Conservation (phyloP, 139 green algal species). For the Picochlorum sp. region DNA sequence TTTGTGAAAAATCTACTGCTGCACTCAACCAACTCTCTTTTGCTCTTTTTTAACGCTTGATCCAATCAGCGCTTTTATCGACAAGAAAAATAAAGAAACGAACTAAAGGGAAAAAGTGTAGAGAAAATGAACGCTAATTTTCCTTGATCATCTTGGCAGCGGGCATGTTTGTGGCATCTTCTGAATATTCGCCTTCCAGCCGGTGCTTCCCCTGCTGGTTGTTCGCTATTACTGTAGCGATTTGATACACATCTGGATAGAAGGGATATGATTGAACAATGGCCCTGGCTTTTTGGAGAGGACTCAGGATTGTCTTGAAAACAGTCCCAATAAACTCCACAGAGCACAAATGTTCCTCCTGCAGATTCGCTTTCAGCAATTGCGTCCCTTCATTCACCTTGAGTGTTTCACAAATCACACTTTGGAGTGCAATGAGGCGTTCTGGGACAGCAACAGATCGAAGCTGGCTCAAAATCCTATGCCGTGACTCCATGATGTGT, state of each 20-base stretch:
- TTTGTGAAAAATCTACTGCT: too few species aligned
- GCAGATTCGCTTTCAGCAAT: conserved; percentile 33
- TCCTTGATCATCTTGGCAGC: too few species aligned
- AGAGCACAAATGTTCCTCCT: conserved; percentile 35
- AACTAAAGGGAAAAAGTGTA: too few species aligned
- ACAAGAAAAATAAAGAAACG: too few species aligned
- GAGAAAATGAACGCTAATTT: too few species aligned
- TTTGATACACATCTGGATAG: conserved; percentile 35
- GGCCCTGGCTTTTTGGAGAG: conserved; percentile 32
- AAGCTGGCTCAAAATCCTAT: conserved; percentile 26
- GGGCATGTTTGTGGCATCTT: too few species aligned
- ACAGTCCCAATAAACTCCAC: conserved; percentile 42
- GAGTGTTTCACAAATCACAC: conserved; percentile 29
- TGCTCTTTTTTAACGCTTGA: too few species aligned
- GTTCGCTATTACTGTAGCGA: conserved; percentile 19
- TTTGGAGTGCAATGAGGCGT: conserved; percentile 30
- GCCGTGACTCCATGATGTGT: conserved; percentile 26
- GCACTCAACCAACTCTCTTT: too few species aligned
- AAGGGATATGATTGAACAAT: conserved; percentile 39
- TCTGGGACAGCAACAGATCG: conserved; percentile 29
- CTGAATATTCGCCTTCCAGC: too few species aligned
- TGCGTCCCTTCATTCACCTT: conserved; percentile 35
- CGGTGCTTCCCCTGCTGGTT: neutral
- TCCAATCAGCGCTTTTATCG: too few species aligned
- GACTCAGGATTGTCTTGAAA: conserved; percentile 34